phyloP scores from a whole-genome alignment of 441 rosid genomes.

The Bocquillonia castaneifolia region DNA sequence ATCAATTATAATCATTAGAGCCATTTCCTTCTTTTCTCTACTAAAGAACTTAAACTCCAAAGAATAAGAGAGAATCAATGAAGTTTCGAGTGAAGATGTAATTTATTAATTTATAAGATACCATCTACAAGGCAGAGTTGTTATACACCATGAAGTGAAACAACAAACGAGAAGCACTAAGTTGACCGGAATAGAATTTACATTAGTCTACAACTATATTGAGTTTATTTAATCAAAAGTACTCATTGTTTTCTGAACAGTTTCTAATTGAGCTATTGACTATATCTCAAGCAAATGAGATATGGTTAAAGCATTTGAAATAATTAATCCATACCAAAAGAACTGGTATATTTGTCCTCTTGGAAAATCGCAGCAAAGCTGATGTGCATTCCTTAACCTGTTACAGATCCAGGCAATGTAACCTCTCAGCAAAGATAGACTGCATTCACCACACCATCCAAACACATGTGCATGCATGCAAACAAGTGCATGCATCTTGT shows the following conservation, averaged over 20 bases:
- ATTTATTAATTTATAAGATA: background rate
- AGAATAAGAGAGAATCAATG: background rate
- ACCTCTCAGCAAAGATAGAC: slow-evolving; percentile 15
- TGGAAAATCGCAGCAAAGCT: slow-evolving; percentile 81
- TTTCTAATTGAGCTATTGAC: background rate
- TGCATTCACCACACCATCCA: too few species aligned
- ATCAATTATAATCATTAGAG: background rate
- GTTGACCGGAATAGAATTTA: background rate
- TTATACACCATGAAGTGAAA: background rate
- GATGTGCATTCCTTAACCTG: slow-evolving; percentile 95
- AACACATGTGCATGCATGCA: too few species aligned
- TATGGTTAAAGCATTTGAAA: background rate
- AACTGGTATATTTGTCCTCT: slow-evolving; percentile 74
- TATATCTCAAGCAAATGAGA: background rate
- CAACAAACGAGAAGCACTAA: background rate
- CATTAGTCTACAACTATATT: background rate
- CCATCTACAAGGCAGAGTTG: background rate
- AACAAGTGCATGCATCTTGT: background rate
- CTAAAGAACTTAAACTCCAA: slow-evolving; percentile 38
- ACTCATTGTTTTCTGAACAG: background rate
- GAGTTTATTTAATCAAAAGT: background rate
- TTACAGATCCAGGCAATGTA: slow-evolving; percentile 20
- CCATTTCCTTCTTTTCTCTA: background rate
- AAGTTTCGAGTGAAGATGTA: background rate
- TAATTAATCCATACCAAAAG: slow-evolving; percentile 58